phyloP scores from a whole-genome alignment of 106 monocot species.

The Allium fistulosum region DNA sequence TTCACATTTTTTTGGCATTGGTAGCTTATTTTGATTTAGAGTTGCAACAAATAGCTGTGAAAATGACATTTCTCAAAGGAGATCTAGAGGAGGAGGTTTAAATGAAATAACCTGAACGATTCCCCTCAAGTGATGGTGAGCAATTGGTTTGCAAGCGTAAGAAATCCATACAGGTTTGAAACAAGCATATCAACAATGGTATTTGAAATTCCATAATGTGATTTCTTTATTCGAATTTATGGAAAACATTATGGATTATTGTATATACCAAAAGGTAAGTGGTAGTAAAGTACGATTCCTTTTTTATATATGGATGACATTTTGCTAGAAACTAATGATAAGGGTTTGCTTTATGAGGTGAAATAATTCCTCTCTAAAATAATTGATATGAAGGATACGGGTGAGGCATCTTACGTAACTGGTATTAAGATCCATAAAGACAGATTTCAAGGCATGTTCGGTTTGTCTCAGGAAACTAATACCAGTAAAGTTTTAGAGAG shows the following conservation, averaged over 20 bases:
- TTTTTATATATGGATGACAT: background rate
- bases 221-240: background rate
- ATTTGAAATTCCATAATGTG: too few species aligned
- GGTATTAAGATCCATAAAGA: too few species aligned
- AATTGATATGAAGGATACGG: too few species aligned
- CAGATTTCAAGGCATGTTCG: too few species aligned
- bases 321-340: too few species aligned
- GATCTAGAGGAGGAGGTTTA: too few species aligned
- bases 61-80: background rate
- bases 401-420: too few species aligned
- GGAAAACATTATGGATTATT: too few species aligned
- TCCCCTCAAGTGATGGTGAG: too few species aligned
- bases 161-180: background rate
- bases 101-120: too few species aligned
- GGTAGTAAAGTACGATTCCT: background rate
- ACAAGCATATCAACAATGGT: background rate
- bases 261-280: slow-evolving; percentile 1
- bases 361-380: background rate
- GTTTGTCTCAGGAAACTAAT: slow-evolving; percentile 1
- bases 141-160: background rate
- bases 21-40: background rate
- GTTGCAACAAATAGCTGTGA: background rate
- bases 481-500: background rate
- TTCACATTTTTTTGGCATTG: too few species aligned
- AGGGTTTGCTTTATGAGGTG: background rate